Evolutionary conservation across 2,329 filamentous ascomycete species (phyloP).

Genomic region (Aspergillus tubingensis): DNA sequence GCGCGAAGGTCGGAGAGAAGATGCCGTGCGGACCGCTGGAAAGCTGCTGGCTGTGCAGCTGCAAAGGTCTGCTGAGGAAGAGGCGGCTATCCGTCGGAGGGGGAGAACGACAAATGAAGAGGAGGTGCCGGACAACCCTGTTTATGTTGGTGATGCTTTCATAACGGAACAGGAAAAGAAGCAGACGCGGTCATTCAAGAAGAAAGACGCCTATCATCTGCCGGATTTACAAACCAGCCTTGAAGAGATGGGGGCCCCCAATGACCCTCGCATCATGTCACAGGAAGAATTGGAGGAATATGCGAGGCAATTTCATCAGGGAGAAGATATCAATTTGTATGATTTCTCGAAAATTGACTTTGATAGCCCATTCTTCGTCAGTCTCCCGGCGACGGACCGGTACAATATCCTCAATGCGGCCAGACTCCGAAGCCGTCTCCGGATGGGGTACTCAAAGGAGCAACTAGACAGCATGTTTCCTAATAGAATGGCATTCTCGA

Average conservation of each 20-base stretch:
- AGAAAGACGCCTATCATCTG: slow-evolving; percentile 92
- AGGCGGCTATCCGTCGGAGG: slow-evolving; percentile 65
- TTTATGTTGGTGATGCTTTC: slow-evolving; percentile 88
- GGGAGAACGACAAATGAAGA: slow-evolving; percentile 52
- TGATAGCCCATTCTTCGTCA: slow-evolving; percentile 91
- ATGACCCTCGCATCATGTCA: slow-evolving; percentile 95
- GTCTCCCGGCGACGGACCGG: slow-evolving; percentile 81
- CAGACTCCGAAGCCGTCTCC: slow-evolving; percentile 77
- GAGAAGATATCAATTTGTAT: slow-evolving; percentile 85
- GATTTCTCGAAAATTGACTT: slow-evolving; percentile 99
- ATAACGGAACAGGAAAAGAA: slow-evolving; percentile 76
- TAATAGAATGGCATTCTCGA: slow-evolving; percentile 94
- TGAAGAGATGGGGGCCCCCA: slow-evolving; percentile 80
- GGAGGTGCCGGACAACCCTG: slow-evolving; percentile 72
- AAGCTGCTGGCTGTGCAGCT: slow-evolving; percentile 93
- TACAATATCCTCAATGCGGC: slow-evolving; percentile 98
- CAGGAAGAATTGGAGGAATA: slow-evolving; percentile 93
- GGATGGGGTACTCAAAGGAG: slow-evolving; percentile 96
- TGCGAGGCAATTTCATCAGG: slow-evolving; percentile 84
- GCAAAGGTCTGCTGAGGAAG: slow-evolving; percentile 85
- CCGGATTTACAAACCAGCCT: slow-evolving; percentile 80
- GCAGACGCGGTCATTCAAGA: slow-evolving; percentile 76
- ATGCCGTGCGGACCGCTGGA: slow-evolving; percentile 87
- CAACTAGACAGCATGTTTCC: slow-evolving; percentile 97
- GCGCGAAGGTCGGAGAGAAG: slow-evolving; percentile 84